Base-by-base conservation (phyloP, 768 basidiomycete species). In the Podaxis carcinomalis region DNA sequence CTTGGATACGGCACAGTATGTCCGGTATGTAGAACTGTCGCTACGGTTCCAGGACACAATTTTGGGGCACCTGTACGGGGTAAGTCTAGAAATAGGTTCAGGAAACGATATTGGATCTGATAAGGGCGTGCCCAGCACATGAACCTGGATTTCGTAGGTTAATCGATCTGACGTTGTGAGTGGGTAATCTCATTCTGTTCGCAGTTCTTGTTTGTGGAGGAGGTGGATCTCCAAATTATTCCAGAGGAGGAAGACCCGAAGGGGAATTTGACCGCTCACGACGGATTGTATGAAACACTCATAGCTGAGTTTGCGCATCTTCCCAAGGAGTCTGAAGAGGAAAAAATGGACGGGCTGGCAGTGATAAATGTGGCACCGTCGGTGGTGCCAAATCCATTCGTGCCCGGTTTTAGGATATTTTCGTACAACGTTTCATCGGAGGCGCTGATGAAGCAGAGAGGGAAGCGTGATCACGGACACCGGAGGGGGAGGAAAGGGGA, bases 11-110 rank as follows among this genome's bases (percentile, higher is more conserved):
- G 60, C 23, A 54, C 63, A 83, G 82, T 89, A 87, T 69, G 79
- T 83, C 62, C 86, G 86, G 37, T 90, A 89, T 67, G 80, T 80
- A 42, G 87, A 92, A 70, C 73, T 95, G 52, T 80, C 89, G n/a
- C 75, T 95, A 62, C 77, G 89, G 61, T 95, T 83, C 73, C 93
- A 94, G 69, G 93, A 94, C 69, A 92, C 90, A 7, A 89, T 95
- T 64, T 76, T 95, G 39, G 93, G 93, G 1, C 91, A 93, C 73
- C 73, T 95, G 35, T 95, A 80, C 65, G 93, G 90, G 71, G 92
- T 91, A 76, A 63, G 69, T 67, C 44, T 56, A 46, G 7, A 40
- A 44, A 42, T 14, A 40, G 36, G 25, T 16, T 61, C 47, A 28
- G 28, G 36, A 42, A 32, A 36, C 28, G 44, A 61, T 59, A n/a